Base-by-base conservation (phyloP, 352 stramenopile genomes). In the Phytophthora pistaciae region DNA sequence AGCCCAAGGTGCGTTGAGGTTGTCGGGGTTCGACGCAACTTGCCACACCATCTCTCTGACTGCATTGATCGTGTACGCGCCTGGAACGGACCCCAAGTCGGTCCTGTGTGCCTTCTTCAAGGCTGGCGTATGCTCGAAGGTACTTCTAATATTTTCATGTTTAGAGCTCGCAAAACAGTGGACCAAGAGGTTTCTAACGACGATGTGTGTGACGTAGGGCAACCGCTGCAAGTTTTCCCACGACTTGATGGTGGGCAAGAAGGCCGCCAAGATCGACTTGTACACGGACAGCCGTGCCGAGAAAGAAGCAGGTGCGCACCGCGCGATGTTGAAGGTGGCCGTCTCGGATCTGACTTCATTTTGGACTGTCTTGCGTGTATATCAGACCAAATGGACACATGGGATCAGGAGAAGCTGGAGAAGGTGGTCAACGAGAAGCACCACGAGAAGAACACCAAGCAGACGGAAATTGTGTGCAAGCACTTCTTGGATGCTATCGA, bases 401-500 rank as follows among this genome's bases (percentile, higher is more conserved):
- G 91, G 91, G 90, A 96, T 56, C 91, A 91, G 65, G 87, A 84
- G 58, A 96, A 97, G 68, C 75, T 97, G n/a, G 91, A 97, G 64
- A 75, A 92, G 53, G 88, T 96, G 40, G 84, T 96, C 31, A 83
- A 82, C 23, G 84, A 96, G 63, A 96, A 95, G 70, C 88, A 96
- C 68, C 88, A 91, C 64, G 78, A 93, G 59, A 94, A 94, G 60
- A 78, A 80, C n/a, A 73, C 77, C 29, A 96, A 86, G 56, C 87
- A 92, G 59, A 96, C 90, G 21, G 90, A 96, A 66, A 96, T 96
- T 67, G 90, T 96, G 54, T 97, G 91, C 79, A 96, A 96, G 63
- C 81, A 94, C 74, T 97, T 97, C 64, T 78, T 97, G 74, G 91
- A 97, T 63, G 91, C 91, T 23, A 97, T 97, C 55, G 91, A 97